A percentile compares a stretch with the other conserved stretches of the same genome.
Evolutionary conservation across 2,329 filamentous ascomycete genomes (phyloP).

Genomic region (Xylariales sp.): DNA sequence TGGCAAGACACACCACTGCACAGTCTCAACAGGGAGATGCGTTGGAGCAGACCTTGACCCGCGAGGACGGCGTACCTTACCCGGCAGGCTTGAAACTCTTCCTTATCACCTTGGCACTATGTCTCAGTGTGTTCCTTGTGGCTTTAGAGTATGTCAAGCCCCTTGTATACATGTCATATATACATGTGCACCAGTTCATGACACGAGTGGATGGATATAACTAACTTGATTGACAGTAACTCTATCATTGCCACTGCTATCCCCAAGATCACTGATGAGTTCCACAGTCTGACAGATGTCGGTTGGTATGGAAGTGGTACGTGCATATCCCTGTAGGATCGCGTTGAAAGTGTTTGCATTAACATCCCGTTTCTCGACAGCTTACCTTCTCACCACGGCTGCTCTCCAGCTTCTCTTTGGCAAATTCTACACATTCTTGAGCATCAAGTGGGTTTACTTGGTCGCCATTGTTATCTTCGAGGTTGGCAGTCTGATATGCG

Average conservation of each 20-base stretch:
- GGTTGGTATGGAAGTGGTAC: slow-evolving; percentile 41
- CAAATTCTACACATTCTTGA: slow-evolving; percentile 35
- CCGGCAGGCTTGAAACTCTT: slow-evolving; percentile 28
- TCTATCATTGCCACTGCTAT: slow-evolving; percentile 36
- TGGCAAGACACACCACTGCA: slow-evolving; percentile 19
- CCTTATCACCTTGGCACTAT: slow-evolving; percentile 38
- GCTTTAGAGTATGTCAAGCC: slow-evolving; percentile 31
- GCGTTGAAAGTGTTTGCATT: no score
- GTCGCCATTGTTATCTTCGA: slow-evolving; percentile 33
- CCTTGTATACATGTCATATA: no score
- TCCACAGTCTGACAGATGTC: slow-evolving; percentile 37
- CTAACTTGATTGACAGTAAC: slow-evolving; percentile 13
- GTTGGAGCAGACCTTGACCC: slow-evolving; percentile 21
- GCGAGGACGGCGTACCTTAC: slow-evolving; percentile 34
- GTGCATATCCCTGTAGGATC: no score
- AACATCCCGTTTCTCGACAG: no score
- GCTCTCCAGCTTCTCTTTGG: slow-evolving; percentile 31
- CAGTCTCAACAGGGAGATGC: slow-evolving; percentile 17
- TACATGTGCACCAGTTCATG: no score
- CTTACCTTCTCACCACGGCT: slow-evolving; percentile 33
- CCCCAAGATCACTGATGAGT: slow-evolving; percentile 32
- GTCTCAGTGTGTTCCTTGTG: slow-evolving; percentile 39
- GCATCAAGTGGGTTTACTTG: slow-evolving; percentile 31
- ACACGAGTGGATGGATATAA: background rate
- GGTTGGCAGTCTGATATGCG: slow-evolving; percentile 33